These are phyloP conservation scores for Myotisia sp. DNA, from an alignment of 2,329 filamentous ascomycete species.

Conservation along the genomic window DNA sequence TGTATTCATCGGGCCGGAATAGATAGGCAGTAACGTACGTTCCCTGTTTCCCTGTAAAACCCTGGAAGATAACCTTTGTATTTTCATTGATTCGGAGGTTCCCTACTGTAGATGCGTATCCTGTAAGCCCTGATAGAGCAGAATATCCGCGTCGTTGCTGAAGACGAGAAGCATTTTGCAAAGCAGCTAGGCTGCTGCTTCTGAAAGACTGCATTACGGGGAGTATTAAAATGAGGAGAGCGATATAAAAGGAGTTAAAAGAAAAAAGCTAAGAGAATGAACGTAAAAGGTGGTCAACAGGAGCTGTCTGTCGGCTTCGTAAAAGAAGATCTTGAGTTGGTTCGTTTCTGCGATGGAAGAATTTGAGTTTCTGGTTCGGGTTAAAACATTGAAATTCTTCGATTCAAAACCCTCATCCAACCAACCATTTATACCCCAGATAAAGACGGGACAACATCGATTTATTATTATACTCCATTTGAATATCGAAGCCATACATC, in stretches of 20 bases:
- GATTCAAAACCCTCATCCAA: too few relatives aligned
- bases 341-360: too few relatives aligned
- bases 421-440: too few relatives aligned
- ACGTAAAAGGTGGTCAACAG: too few relatives aligned
- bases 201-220: slow-evolving; percentile 66
- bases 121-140: slow-evolving; percentile 43
- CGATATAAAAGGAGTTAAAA: slow-evolving; percentile 12
- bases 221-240: slow-evolving; percentile 11
- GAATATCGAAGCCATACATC: too few relatives aligned
- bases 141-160: slow-evolving; percentile 56
- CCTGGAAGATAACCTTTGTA: slow-evolving; percentile 92
- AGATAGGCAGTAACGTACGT: slow-evolving; percentile 45
- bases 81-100: slow-evolving; percentile 89
- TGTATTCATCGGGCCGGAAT: slow-evolving; percentile 1
- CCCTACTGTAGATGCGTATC: slow-evolving; percentile 57
- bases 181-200: slow-evolving; percentile 55
- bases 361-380: too few relatives aligned
- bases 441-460: too few relatives aligned
- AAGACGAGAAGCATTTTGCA: slow-evolving; percentile 45
- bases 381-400: too few relatives aligned
- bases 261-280: too few relatives aligned
- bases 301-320: too few relatives aligned
- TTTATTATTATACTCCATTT: too few relatives aligned
- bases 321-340: too few relatives aligned
- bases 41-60: slow-evolving; percentile 95